Evolutionary conservation across 2,329 filamentous ascomycete species (phyloP), one percentile per base, ranked within the genome.

Genomic region (Cladosporium velox): DNA sequence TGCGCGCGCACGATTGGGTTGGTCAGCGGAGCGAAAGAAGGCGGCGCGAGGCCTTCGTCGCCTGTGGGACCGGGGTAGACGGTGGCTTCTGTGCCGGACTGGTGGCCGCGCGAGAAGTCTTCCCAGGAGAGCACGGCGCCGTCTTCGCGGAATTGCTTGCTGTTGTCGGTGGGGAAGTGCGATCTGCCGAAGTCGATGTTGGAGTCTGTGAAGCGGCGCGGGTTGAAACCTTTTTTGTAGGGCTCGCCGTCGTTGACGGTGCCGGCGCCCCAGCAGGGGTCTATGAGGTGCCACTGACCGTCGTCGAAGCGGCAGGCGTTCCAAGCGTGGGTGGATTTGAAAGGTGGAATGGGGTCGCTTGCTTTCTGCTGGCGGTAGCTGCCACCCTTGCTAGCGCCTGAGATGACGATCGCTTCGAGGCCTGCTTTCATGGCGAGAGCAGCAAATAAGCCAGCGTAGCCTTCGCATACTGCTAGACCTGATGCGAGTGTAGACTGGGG

Each of bases 251-350:
- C 67, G 1, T 81, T 82, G 10, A 96, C 79, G 68, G 87, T 82
- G 1, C 94, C 94, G 0, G 94, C 92, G 47, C 95, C 95, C 95
- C 95, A 99, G 76, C 94, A 98, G 0, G 90, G 79, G 74, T 99
- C 95, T 59, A 98, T 80, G 1, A 98, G 85, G 78, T 97, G 97
- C 94, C 94, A 98, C 70, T 88, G 86, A 2, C 91, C 92, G 30
- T 88, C 86, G 72, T 98, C 94, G 66, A 98, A 92, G 55, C 72
- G 71, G 7, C 97, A 92, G 0, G 91, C 93, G 74, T 97, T 97
- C 95, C 95, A 97, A 0, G 95, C 94, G 77, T 98, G 94, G 1
- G 87, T 83, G 0, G 86, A 72, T 3, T 73, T 80, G 62, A 88
- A 81, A 24, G 84, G 85, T 2, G 93, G 93, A 0, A 90, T 76